Evolutionary conservation across 495 filamentous ascomycete genomes (phyloP).

Genomic region (Aspergillus asperescens): DNA sequence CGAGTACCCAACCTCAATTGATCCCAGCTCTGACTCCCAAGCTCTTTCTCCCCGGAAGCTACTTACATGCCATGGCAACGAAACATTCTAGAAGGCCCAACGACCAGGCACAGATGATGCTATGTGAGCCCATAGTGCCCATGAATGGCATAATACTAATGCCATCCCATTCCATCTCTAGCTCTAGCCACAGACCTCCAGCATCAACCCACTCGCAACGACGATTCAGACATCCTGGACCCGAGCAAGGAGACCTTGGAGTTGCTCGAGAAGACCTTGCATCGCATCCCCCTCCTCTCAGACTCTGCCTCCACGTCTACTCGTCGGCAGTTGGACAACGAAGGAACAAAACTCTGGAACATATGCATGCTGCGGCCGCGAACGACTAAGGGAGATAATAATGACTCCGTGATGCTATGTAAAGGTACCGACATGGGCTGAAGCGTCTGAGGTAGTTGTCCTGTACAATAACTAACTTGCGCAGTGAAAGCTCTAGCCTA

Average conservation of each 20-base stretch:
- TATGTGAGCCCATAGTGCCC: conserved; percentile 4
- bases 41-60: neutral
- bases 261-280: conserved; percentile 13
- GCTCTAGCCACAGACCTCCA: conserved; percentile 23
- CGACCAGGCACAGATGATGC: conserved; percentile 1
- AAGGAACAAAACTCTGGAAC: conserved; percentile 37
- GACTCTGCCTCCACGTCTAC: neutral
- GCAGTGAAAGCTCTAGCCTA: conserved; percentile 63
- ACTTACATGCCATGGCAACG: neutral
- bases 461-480: too few species aligned
- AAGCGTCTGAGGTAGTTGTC: too few species aligned
- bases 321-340: conserved; percentile 28
- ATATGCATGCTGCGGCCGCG: conserved; percentile 15
- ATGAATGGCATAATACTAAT: neutral
- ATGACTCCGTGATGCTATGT: conserved; percentile 3
- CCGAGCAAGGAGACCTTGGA: neutral
- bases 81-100: neutral
- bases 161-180: neutral
- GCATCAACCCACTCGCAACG: conserved; percentile 8
- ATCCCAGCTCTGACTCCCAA: neutral
- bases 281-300: conserved; percentile 7
- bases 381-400: neutral
- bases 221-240: neutral
- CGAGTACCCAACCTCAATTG: neutral
- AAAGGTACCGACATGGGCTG: conserved; percentile 23